phyloP scores from a whole-genome alignment of 108 stramenopile species.

The Nannochloropsis salina region DNA sequence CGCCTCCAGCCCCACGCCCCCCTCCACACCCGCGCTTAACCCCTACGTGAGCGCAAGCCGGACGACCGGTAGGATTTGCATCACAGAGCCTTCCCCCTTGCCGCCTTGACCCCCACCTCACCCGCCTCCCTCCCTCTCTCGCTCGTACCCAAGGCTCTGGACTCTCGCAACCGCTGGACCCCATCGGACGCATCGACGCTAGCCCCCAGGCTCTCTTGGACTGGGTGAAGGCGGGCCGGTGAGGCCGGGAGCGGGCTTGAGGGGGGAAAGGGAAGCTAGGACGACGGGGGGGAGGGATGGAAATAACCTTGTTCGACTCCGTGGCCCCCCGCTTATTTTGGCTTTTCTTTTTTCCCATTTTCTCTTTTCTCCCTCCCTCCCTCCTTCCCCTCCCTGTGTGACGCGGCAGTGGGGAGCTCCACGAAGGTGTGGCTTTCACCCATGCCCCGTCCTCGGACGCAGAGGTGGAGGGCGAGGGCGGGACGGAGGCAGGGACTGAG shows the following conservation, averaged over 20 bases:
- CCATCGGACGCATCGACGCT: background rate
- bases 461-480: background rate
- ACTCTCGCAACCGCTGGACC: background rate
- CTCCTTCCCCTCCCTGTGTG: background rate
- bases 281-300: constrained; percentile 10
- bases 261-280: background rate
- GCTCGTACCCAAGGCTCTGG: background rate
- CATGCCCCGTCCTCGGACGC: background rate
- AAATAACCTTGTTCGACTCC: background rate
- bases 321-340: too few relatives aligned
- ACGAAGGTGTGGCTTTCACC: background rate
- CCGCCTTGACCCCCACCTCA: too few relatives aligned
- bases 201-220: background rate
- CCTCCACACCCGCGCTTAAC: background rate
- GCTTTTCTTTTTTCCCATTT: background rate
- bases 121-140: background rate
- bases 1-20: background rate
- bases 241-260: background rate
- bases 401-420: background rate
- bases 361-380: background rate
- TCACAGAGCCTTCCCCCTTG: too few relatives aligned
- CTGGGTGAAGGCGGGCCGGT: background rate
- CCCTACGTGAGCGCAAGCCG: background rate
- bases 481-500: background rate
- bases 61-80: too few relatives aligned